These are phyloP conservation scores for Globisporangium lucens DNA, from an alignment of 352 stramenopile species.

Conservation along the genomic window DNA sequence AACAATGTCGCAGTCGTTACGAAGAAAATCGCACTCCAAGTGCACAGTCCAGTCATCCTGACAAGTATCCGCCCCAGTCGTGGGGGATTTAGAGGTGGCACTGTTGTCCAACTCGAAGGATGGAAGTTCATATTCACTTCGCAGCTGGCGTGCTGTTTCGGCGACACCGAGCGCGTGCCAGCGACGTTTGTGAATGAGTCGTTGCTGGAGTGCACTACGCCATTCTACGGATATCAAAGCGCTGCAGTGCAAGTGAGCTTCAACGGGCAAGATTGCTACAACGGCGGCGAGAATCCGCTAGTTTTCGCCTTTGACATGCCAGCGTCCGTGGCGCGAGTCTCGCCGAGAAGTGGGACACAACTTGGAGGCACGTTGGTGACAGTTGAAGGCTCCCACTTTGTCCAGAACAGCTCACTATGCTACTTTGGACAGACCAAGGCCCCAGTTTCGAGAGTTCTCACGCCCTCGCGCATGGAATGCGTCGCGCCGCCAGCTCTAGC, in stretches of 20 bases:
- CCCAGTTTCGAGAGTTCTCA: slow-evolving; percentile 22
- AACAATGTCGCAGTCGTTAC: slow-evolving; percentile 10
- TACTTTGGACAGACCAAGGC: slow-evolving; percentile 29
- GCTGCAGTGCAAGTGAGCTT: slow-evolving; percentile 41
- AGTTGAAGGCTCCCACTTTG: slow-evolving; percentile 40
- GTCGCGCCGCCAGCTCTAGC: slow-evolving; percentile 29
- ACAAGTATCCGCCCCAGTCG: slow-evolving; percentile 23
- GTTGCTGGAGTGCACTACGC: slow-evolving; percentile 49
- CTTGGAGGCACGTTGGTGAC: slow-evolving; percentile 53
- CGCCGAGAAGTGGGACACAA: slow-evolving; percentile 32
- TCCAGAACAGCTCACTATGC: slow-evolving; percentile 34
- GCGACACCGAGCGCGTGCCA: slow-evolving; percentile 29
- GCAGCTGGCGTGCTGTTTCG: slow-evolving; percentile 69
- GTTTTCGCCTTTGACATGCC: slow-evolving; percentile 43
- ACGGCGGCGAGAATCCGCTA: slow-evolving; percentile 22
- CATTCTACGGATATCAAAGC: slow-evolving; percentile 21
- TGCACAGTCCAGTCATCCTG: slow-evolving; percentile 30
- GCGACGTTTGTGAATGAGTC: slow-evolving; percentile 69
- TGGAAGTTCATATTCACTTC: slow-evolving; percentile 50
- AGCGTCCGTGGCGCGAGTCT: slow-evolving; percentile 26
- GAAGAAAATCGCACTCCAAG: slow-evolving; percentile 20
- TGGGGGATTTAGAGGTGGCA: slow-evolving; percentile 39
- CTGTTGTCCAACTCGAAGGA: slow-evolving; percentile 36
- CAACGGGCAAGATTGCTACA: slow-evolving; percentile 61
- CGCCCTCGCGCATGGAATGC: slow-evolving; percentile 41